Evolutionary conservation across 2,329 filamentous ascomycete species (phyloP).

Genomic region (Kalmusia sp.): DNA sequence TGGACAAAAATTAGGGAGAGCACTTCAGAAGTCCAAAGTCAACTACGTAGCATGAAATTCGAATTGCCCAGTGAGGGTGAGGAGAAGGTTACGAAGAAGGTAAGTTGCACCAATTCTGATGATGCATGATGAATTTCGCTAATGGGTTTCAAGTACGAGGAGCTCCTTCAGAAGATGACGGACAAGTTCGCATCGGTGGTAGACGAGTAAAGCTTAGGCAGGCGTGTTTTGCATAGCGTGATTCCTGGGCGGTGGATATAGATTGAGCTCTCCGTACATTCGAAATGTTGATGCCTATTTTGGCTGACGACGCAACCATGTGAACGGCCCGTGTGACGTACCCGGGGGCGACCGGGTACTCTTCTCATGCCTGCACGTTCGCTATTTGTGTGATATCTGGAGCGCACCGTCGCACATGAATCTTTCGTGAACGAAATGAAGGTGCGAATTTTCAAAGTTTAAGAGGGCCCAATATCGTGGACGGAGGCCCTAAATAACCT

Average conservation of each 20-base stretch:
- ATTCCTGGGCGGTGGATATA: conserved; percentile 26
- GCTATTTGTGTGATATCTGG: neutral
- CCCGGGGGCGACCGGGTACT: conserved; percentile 2
- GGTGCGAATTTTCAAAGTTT: too few species aligned
- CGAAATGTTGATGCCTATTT: conserved; percentile 41
- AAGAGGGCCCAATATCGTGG: too few species aligned
- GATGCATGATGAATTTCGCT: conserved; percentile 33
- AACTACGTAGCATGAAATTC: conserved; percentile 94
- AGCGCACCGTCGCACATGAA: too few species aligned
- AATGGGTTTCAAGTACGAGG: conserved; percentile 76
- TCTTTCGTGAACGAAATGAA: too few species aligned
- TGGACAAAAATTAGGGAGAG: conserved; percentile 94
- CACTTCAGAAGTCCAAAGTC: conserved; percentile 83
- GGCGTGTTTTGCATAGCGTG: conserved; percentile 33
- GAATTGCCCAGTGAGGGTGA: conserved; percentile 88
- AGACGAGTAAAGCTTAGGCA: conserved; percentile 76
- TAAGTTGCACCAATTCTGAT: conserved; percentile 48
- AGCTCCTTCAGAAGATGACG: conserved; percentile 86
- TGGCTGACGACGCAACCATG: conserved; percentile 42
- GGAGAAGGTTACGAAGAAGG: conserved; percentile 83
- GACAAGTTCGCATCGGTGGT: conserved; percentile 97
- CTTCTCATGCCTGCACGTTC: neutral
- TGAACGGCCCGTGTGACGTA: conserved; percentile 29
- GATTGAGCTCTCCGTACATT: conserved; percentile 36
- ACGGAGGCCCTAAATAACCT: too few species aligned